Percentiles rank a stretch among this genome's conserved stretches.
Conservation (phyloP, 768 basidiomycete species). For the Fomitopsis pulvina region DNA sequence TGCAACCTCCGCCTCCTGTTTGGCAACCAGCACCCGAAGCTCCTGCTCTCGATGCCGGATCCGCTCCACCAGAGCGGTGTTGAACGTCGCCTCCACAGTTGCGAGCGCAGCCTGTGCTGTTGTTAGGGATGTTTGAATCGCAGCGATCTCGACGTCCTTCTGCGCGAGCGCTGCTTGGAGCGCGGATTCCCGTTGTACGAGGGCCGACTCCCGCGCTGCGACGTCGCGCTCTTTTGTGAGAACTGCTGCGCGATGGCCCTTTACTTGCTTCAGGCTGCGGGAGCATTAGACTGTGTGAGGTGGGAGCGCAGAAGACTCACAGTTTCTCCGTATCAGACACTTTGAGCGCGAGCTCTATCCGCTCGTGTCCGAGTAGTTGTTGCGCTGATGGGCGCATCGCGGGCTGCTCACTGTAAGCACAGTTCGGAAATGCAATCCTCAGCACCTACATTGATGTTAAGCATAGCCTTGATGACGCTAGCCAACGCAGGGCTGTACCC, state of each 20-base stretch:
- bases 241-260: conserved; percentile 51
- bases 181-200: conserved; percentile 51
- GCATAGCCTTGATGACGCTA: conserved; percentile 79
- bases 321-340: conserved; percentile 75
- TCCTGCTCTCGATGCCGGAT: conserved; percentile 62
- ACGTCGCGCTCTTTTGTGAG: conserved; percentile 62
- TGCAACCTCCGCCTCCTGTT: conserved; percentile 67
- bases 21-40: conserved; percentile 53
- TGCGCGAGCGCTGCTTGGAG: conserved; percentile 39
- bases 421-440: neutral
- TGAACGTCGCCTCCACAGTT: conserved; percentile 32
- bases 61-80: conserved; percentile 32
- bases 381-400: conserved; percentile 82
- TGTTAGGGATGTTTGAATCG: conserved; percentile 19
- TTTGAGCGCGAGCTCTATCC: conserved; percentile 62
- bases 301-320: conserved; percentile 31
- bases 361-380: conserved; percentile 76
- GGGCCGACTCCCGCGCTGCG: conserved; percentile 42
- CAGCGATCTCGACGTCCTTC: conserved; percentile 55
- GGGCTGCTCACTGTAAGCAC: conserved; percentile 40
- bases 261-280: conserved; percentile 56
- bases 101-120: conserved; percentile 22
- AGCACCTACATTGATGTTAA: conserved; percentile 72
- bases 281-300: neutral
- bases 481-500: conserved; percentile 72